Evolutionary conservation across 805 yeast species (phyloP).

Genomic region (Teunomyces tritomae): DNA sequence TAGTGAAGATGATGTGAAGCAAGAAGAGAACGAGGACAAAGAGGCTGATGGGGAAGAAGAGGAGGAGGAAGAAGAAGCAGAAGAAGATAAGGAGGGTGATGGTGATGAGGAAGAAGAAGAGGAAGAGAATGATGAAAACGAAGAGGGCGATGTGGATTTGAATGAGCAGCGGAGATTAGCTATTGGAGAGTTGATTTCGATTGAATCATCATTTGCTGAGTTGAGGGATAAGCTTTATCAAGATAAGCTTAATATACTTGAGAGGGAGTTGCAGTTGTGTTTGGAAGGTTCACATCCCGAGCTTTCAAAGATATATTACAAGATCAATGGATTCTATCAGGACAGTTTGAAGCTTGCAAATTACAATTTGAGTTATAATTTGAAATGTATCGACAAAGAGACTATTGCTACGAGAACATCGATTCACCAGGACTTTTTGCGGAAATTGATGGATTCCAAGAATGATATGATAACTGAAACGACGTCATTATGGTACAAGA

Average conservation of each 20-base stretch:
- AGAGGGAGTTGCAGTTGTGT: constrained; percentile 84
- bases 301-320: constrained; percentile 64
- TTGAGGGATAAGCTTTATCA: constrained; percentile 81
- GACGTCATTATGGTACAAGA: constrained; percentile 87
- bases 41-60: constrained; percentile 10
- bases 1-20: constrained; percentile 8
- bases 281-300: constrained; percentile 91
- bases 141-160: constrained; percentile 15
- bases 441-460: constrained; percentile 65
- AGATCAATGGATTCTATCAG: constrained; percentile 72
- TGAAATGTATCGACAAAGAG: constrained; percentile 75
- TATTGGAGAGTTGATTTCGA: constrained; percentile 66
- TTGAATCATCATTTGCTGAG: constrained; percentile 84
- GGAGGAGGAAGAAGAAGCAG: constrained; percentile 9
- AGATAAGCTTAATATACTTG: constrained; percentile 72
- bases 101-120: constrained; percentile 8
- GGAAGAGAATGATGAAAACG: constrained; percentile 9
- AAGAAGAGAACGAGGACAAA: constrained; percentile 5
- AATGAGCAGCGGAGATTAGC: constrained; percentile 58
- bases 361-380: constrained; percentile 51
- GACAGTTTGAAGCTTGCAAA: constrained; percentile 53
- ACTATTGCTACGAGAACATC: constrained; percentile 76
- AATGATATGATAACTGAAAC: constrained; percentile 64
- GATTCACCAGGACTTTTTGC: constrained; percentile 79
- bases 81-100: constrained; percentile 9